A percentile compares a stretch with the other conserved stretches of the same genome.
phyloP scores from a whole-genome alignment of 1,284 basidiomycete species.

The Bondarzewia mesenterica region DNA sequence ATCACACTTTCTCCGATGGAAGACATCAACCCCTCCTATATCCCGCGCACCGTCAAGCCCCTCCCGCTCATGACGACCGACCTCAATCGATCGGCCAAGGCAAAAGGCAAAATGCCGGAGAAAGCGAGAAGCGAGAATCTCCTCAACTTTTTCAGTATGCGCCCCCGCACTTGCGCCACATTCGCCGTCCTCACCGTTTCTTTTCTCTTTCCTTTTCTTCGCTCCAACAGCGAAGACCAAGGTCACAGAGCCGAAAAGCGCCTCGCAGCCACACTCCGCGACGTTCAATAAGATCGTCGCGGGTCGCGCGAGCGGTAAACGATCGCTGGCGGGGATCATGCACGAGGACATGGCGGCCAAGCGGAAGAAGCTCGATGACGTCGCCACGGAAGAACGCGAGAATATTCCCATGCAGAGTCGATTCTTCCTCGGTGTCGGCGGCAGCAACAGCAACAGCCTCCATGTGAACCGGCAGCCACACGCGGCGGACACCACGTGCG shows the following conservation, averaged over 20 bases:
- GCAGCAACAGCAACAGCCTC: slow-evolving; percentile 5
- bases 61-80: slow-evolving; percentile 26
- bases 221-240: slow-evolving; percentile 41
- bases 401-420: background rate
- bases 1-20: slow-evolving; percentile 63
- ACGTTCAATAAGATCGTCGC: slow-evolving; percentile 19
- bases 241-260: slow-evolving; percentile 23
- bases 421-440: slow-evolving; percentile 1
- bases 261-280: slow-evolving; percentile 7
- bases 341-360: slow-evolving; percentile 51
- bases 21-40: slow-evolving; percentile 72
- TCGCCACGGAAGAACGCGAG: background rate
- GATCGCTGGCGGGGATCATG: slow-evolving; percentile 61
- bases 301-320: slow-evolving; percentile 64
- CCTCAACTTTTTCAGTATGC: slow-evolving; percentile 51
- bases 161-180: background rate
- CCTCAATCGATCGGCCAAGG: slow-evolving; percentile 22
- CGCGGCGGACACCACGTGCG: slow-evolving; percentile 26
- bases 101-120: slow-evolving; percentile 28
- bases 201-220: slow-evolving; percentile 17
- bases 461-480: background rate
- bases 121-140: slow-evolving; percentile 34
- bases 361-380: slow-evolving; percentile 30
- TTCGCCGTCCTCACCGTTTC: background rate
- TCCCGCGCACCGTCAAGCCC: slow-evolving; percentile 37